Evolutionary conservation across 129 eudicot species (phyloP), one percentile per base, ranked within the genome.

Genomic region (Artemisia argyi): DNA sequence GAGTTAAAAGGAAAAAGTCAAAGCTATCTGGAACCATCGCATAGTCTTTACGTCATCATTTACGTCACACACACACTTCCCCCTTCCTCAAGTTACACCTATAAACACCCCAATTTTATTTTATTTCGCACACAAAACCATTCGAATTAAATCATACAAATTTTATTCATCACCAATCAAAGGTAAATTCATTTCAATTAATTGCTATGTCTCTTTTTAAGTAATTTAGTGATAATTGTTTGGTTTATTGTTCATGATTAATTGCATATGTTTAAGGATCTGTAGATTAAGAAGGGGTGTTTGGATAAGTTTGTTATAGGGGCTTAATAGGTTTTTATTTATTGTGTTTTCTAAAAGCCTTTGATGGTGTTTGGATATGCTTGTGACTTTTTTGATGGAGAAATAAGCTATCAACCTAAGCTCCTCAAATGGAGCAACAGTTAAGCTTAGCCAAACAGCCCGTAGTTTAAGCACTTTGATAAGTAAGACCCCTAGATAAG

Each of bases 11-110:
- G 1, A 22, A 22, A 28, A 32, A 32, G 80, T 68, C 66, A 62
- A 70, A 19, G 14, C n/a, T 39, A 71, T 72, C 82, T 78, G 55
- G 82, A 78, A 78, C 51, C 72, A 71, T 64, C 73, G 62, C 66
- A 16, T 32, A 17, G 35, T 7, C 64, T 66, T 71, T 63, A 65
- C 77, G 82, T 78, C 82, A 78, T 66, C 76, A 58, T 78, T 32
- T 42, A 71, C 77, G 82, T 71, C 11, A 20, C 73, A 52, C 61
- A 11, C 44, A 10, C 50, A 63, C 42, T 63, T 8, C 15, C 72
- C 81, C 81, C 76, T 63, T 71, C 61, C 28, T 44, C 81, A 78
- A 78, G 81, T 28, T 50, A 62, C 26, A 20, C 44, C 42, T 22
- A 48, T 18, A 39, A 14, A 48, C 18, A 47, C 39, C 20, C 64